Percentiles rank a stretch among this genome's conserved stretches.
Evolutionary conservation across 352 stramenopile genomes (phyloP).

Genomic region (Peronospora tabacina): DNA sequence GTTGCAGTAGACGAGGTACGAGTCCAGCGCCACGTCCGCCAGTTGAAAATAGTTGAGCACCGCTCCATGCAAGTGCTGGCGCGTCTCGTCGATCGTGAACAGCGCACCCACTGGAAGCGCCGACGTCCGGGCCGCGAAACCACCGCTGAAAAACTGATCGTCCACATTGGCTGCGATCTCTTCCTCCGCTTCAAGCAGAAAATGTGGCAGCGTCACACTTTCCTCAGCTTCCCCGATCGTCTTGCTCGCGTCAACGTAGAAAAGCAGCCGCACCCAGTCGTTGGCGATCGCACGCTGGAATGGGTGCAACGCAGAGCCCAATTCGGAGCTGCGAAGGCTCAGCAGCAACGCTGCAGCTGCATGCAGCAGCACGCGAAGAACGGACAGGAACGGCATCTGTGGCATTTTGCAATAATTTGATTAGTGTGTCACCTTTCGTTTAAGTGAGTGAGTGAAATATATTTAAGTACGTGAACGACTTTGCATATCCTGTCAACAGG

Average conservation of each 20-base stretch:
- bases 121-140: constrained; percentile 44
- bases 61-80: constrained; percentile 55
- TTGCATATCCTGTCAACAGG: too few species aligned
- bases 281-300: constrained; percentile 56
- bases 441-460: too few species aligned
- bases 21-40: constrained; percentile 43
- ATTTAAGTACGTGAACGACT: too few species aligned
- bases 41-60: constrained; percentile 58
- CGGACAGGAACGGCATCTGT: neutral
- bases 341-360: constrained; percentile 35
- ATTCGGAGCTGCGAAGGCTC: constrained; percentile 37
- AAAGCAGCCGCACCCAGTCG: constrained; percentile 63
- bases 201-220: constrained; percentile 47
- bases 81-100: constrained; percentile 66
- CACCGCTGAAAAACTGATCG: constrained; percentile 50
- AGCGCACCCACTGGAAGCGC: constrained; percentile 52
- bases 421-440: too few species aligned
- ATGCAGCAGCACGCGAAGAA: constrained; percentile 37
- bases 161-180: constrained; percentile 57
- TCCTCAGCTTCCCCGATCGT: constrained; percentile 10
- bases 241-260: constrained; percentile 48
- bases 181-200: constrained; percentile 57
- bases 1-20: constrained; percentile 36
- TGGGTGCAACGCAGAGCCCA: constrained; percentile 44
- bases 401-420: too few species aligned